Conservation (phyloP, 352 stramenopile species). For the Globisporangium yorkense region DNA sequence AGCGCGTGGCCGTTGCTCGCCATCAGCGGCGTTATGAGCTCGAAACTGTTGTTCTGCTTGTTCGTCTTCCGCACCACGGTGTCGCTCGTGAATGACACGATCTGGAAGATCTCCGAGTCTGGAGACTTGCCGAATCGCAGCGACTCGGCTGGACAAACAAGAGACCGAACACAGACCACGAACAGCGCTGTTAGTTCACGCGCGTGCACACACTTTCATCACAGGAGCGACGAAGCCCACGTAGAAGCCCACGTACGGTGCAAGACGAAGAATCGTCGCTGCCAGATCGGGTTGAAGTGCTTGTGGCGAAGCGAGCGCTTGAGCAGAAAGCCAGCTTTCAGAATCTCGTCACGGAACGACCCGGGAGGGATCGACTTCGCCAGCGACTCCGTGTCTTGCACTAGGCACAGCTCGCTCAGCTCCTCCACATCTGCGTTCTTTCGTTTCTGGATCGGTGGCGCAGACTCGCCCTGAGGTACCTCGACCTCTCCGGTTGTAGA, state of each 20-base stretch:
- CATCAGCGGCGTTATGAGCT: slow-evolving; percentile 71
- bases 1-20: slow-evolving; percentile 57
- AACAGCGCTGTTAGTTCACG: not conserved
- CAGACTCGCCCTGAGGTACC: slow-evolving; percentile 2
- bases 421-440: slow-evolving; percentile 11
- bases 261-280: slow-evolving; percentile 68
- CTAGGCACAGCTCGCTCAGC: slow-evolving; percentile 14
- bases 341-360: slow-evolving; percentile 59
- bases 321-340: slow-evolving; percentile 70
- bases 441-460: slow-evolving; percentile 1
- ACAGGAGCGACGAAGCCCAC: not conserved
- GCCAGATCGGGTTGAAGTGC: slow-evolving; percentile 80
- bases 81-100: slow-evolving; percentile 56
- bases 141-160: slow-evolving; percentile 32
- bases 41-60: slow-evolving; percentile 77
- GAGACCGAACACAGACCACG: slow-evolving; percentile 1
- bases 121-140: slow-evolving; percentile 67
- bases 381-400: slow-evolving; percentile 10
- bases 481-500: not conserved
- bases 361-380: slow-evolving; percentile 24
- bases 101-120: slow-evolving; percentile 64
- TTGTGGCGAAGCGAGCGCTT: slow-evolving; percentile 87
- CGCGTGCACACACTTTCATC: not conserved
- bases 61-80: slow-evolving; percentile 61
- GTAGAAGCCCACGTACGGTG: slow-evolving; percentile 25